A percentile compares a stretch with the other conserved stretches of the same genome.
These are phyloP conservation scores for Pleurotus salmoneostramineus DNA, from an alignment of 768 basidiomycete genomes.

Conservation along the genomic window DNA sequence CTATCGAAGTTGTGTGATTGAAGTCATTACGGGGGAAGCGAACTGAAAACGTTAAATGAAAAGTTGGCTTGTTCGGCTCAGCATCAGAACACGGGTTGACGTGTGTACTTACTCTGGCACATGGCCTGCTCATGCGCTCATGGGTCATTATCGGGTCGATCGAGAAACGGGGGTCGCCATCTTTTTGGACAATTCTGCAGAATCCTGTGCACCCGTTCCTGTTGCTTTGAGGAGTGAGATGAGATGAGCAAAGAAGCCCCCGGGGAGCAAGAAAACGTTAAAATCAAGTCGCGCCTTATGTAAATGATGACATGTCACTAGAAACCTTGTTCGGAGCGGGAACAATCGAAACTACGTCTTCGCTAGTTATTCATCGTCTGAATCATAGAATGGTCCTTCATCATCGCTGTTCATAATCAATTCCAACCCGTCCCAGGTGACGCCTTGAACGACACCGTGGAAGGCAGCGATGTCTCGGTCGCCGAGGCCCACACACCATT, in stretches of 20 bases:
- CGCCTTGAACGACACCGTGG: conserved; percentile 22
- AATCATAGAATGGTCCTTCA: conserved; percentile 5
- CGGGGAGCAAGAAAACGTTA: not conserved
- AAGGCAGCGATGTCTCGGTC: conserved; percentile 19
- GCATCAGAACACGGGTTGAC: not conserved
- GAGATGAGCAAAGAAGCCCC: no score
- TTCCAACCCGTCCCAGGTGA: conserved; percentile 31
- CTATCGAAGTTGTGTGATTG: not conserved
- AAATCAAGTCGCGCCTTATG: not conserved
- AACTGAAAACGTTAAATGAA: not conserved
- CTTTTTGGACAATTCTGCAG: no score
- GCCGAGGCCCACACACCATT: conserved; percentile 19
- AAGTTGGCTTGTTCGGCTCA: conserved; percentile 5
- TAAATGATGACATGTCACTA: no score
- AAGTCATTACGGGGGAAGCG: not conserved
- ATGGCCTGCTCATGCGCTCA: not conserved
- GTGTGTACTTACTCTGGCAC: not conserved
- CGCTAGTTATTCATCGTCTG: not conserved
- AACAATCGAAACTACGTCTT: no score
- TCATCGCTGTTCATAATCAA: conserved; percentile 19
- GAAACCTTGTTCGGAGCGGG: no score
- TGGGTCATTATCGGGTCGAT: not conserved
- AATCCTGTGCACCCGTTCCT: no score
- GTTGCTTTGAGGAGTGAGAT: no score
- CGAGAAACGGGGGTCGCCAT: not conserved